Evolutionary conservation across 2,329 filamentous ascomycete genomes (phyloP), one percentile per base, ranked within the genome.

Genomic region (Claviceps monticola): DNA sequence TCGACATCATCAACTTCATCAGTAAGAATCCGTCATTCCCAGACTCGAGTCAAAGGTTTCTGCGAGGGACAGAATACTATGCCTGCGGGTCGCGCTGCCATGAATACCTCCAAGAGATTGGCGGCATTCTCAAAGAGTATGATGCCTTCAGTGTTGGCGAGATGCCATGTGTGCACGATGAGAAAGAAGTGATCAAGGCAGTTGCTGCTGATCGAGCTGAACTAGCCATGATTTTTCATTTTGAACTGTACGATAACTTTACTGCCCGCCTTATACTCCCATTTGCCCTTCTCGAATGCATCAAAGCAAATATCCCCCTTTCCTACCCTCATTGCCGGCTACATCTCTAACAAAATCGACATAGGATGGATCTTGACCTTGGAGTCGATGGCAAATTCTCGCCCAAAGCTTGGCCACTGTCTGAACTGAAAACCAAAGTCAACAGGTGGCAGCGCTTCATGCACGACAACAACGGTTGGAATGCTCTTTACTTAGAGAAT

Each of bases 181-280:
- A 68, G 42, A 57, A 63, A 11, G 66, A 72, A 56, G 53, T 74
- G 36, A 71, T 74, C 53, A 67, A 68, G 53, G 68, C 67, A 6
- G 80, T 86, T 2, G 71, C 71, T 2, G 74, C 71, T 21, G 74
- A 78, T 49, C 71, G 76, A 16, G 71, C 73, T 36, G 80, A 86
- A 60, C 66, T 86, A 45, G 81, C 77, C 62, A 86, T 86, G 81
- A 82, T 86, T 38, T 86, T 87, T 65, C 79, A 84, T 58, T 87
- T 87, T 60, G 82, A 86, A 53, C 69, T 79, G 73, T 75, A 58
- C 59, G 70, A 46, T 16, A 16, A 34, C 26, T 17, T 34, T 13
- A n/a, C 44, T 23, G 26, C 21, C 23, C 41, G 2, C 19, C 2
- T 41, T 7, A 46, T 16, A 34, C 7, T 16, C 21, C 44, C 7